Evolutionary conservation across 371 early-diverging fungal species (phyloP).

Genomic region (Syncephalastrum racemosum): DNA sequence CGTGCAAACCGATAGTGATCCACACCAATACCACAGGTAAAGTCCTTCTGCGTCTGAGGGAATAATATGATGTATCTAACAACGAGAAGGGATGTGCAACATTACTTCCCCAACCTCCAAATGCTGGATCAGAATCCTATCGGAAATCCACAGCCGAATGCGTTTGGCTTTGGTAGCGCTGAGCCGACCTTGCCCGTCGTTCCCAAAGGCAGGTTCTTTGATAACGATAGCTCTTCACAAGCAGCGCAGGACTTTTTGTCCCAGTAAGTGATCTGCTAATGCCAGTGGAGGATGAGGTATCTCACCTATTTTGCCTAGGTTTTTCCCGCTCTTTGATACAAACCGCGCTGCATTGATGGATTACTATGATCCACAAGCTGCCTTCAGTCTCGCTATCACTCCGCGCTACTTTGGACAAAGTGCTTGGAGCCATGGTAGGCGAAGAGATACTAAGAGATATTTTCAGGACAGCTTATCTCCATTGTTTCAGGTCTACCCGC

Average conservation of each 20-base stretch:
- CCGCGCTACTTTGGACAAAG: constrained; percentile 23
- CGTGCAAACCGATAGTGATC: constrained; percentile 30
- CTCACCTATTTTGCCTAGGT: constrained; percentile 8
- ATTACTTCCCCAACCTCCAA: constrained; percentile 46
- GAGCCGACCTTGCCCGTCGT: not conserved
- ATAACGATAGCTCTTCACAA: constrained; percentile 34
- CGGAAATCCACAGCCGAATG: not conserved
- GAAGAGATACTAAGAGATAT: not conserved
- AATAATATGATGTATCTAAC: too few species aligned
- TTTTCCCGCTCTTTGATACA: constrained; percentile 41
- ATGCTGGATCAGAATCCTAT: constrained; percentile 32
- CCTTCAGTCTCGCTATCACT: constrained; percentile 32
- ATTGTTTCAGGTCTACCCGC: not conserved
- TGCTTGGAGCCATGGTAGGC: constrained; percentile 44
- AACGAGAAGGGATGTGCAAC: constrained; percentile 13
- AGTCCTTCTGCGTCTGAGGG: too few species aligned
- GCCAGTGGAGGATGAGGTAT: too few species aligned
- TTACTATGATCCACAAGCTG: constrained; percentile 35
- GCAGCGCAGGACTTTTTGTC: constrained; percentile 39
- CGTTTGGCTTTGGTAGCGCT: too few species aligned
- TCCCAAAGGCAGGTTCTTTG: constrained; percentile 27
- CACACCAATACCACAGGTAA: constrained; percentile 20
- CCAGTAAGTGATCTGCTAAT: constrained; percentile 15
- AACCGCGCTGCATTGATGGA: constrained; percentile 36
- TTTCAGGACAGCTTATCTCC: too few species aligned